These are phyloP conservation scores for Thinopyrum elongatum DNA, from an alignment of 176 grass and related monocot genomes.

Conservation along the genomic window DNA sequence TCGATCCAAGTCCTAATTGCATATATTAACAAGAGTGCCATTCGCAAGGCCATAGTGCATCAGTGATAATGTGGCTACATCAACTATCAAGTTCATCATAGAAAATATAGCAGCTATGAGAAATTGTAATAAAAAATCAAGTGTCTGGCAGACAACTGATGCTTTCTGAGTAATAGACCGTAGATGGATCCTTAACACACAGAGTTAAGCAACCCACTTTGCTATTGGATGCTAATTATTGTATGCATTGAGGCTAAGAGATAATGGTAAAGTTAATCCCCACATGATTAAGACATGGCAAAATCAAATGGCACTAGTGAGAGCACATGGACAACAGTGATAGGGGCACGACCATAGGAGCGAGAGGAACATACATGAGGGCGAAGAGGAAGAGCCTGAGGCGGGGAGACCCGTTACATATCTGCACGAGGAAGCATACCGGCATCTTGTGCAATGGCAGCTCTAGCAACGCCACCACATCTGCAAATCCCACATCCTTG, in stretches of 20 bases:
- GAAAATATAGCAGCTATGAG: no score
- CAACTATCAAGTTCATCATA: background rate
- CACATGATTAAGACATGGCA: background rate
- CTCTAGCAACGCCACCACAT: slow-evolving; percentile 37
- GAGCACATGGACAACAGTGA: no score
- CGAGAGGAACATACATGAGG: slow-evolving; percentile 38
- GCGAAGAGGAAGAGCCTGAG: slow-evolving; percentile 73
- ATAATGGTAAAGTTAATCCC: background rate
- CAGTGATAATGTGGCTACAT: background rate
- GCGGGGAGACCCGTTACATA: slow-evolving; percentile 49
- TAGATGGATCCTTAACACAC: background rate
- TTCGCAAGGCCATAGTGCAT: no score
- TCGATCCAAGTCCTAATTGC: background rate
- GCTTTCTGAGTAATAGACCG: background rate
- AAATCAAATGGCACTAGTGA: background rate
- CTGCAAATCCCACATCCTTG: background rate
- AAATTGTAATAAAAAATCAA: background rate
- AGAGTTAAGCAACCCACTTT: background rate
- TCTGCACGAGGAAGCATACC: slow-evolving; percentile 63
- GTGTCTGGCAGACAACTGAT: background rate
- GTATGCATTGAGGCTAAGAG: background rate
- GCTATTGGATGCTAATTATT: background rate
- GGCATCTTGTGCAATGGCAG: slow-evolving; percentile 76
- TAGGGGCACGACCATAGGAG: no score
- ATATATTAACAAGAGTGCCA: background rate